phyloP scores from a whole-genome alignment of 257 asterid species.

The Nicotiana otophora region DNA sequence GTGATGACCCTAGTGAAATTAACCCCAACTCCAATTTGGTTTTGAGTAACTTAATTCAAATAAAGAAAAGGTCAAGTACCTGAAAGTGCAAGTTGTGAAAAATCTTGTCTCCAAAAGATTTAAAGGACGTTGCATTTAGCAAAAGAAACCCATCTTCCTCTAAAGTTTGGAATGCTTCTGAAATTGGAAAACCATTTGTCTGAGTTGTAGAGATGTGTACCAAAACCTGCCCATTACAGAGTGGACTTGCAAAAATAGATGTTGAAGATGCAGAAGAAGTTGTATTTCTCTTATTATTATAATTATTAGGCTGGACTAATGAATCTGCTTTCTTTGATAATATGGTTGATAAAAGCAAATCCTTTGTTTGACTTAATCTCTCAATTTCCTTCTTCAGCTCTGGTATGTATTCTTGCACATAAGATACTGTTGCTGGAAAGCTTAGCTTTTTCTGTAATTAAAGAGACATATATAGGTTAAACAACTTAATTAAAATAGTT shows the following conservation, averaged over 20 bases:
- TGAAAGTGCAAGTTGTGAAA: conserved; percentile 55
- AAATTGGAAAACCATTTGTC: conserved; percentile 18
- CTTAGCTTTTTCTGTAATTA: conserved; percentile 52
- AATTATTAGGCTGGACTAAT: not conserved
- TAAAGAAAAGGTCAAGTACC: conserved; percentile 22
- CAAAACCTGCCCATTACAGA: conserved; percentile 37
- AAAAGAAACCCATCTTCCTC: conserved; percentile 49
- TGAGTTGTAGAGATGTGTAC: conserved; percentile 38
- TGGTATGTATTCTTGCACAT: conserved; percentile 63
- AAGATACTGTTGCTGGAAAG: conserved; percentile 56
- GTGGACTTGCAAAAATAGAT: conserved; percentile 28
- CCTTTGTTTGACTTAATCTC: conserved; percentile 33
- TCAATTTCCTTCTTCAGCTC: conserved; percentile 63
- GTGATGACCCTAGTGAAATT: no score
- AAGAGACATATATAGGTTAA: not conserved
- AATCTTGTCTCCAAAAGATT: conserved; percentile 45
- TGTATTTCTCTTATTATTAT: not conserved
- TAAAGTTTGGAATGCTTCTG: conserved; percentile 26
- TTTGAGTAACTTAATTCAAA: no score
- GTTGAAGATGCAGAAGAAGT: conserved; percentile 10
- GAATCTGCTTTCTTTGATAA: conserved; percentile 17
- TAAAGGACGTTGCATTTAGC: conserved; percentile 40
- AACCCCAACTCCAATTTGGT: no score
- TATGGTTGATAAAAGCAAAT: conserved; percentile 27
- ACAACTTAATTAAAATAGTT: not conserved